Percentiles rank a stretch among this genome's conserved stretches.
These are phyloP conservation scores for Tephrocybe sp. DNA, from an alignment of 768 basidiomycete species.

Conservation along the genomic window DNA sequence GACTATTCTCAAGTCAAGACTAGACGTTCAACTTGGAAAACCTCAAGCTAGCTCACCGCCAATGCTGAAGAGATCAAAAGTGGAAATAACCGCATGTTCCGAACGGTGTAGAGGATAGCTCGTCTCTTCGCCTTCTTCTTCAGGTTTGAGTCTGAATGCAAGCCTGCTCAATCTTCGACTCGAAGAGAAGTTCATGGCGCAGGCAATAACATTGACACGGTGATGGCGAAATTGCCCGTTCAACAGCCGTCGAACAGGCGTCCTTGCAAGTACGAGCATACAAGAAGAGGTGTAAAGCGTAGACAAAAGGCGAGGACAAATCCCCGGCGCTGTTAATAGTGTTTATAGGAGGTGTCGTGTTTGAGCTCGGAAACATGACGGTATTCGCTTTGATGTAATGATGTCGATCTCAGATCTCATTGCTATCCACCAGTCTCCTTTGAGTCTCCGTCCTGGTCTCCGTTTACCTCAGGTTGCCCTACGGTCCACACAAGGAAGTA, in stretches of 20 bases:
- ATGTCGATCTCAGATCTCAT: no score
- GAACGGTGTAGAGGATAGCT: constrained; percentile 32
- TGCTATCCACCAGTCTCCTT: no score
- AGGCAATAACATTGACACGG: background rate
- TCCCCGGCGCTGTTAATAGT: background rate
- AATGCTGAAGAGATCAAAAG: constrained; percentile 91
- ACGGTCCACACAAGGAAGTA: no score
- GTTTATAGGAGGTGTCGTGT: background rate
- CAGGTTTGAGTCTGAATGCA: constrained; percentile 8
- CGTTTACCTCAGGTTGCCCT: no score
- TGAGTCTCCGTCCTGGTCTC: no score
- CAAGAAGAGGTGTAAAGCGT: background rate
- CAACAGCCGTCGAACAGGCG: constrained; percentile 4
- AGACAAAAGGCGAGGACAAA: background rate
- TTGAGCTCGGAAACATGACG: constrained; percentile 21
- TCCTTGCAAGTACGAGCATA: constrained; percentile 13
- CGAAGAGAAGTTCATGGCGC: no score
- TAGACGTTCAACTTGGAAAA: constrained; percentile 3
- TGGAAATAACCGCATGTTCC: constrained; percentile 89
- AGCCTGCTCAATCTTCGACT: constrained; percentile 7
- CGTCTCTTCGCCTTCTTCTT: constrained; percentile 7
- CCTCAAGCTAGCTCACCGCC: constrained; percentile 53
- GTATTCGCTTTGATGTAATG: constrained; percentile 11
- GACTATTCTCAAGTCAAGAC: constrained; percentile 24
- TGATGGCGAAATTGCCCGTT: constrained; percentile 5